phyloP scores from a whole-genome alignment of 2,329 filamentous ascomycete genomes.

The Clonostachys sp. region DNA sequence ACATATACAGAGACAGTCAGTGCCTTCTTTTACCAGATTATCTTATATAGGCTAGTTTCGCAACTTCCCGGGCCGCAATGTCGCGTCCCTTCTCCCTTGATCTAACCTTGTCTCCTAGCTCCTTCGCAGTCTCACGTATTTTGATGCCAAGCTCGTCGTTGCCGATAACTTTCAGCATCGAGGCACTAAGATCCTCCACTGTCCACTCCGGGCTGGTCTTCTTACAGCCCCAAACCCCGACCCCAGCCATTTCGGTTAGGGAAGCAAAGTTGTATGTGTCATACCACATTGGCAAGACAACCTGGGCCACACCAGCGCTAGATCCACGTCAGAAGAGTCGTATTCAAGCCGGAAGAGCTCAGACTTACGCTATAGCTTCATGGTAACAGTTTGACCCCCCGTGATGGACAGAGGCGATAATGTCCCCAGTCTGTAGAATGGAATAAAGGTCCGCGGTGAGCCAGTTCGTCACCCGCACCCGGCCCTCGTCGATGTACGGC shows the following conservation, averaged over 20 bases:
- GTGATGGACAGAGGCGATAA: conserved; percentile 24
- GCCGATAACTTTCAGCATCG: conserved; percentile 13
- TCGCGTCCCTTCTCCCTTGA: background rate
- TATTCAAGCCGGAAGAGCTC: background rate
- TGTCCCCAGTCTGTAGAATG: conserved; percentile 19
- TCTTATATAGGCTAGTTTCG: background rate
- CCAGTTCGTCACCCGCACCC: conserved; percentile 12
- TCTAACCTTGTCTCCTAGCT: conserved; percentile 3
- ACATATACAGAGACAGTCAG: too few species aligned
- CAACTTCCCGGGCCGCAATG: conserved; percentile 1
- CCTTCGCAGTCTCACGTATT: conserved; percentile 5
- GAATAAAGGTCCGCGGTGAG: conserved; percentile 15
- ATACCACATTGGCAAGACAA: conserved; percentile 36
- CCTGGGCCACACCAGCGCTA: conserved; percentile 35
- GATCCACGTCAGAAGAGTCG: background rate
- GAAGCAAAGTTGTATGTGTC: conserved; percentile 36
- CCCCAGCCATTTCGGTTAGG: conserved; percentile 29
- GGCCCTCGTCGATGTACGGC: conserved; percentile 3
- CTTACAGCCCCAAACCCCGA: conserved; percentile 29
- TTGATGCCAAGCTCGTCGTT: background rate
- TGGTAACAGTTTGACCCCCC: conserved; percentile 29
- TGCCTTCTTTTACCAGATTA: background rate
- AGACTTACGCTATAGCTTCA: conserved; percentile 31
- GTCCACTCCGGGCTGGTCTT: conserved; percentile 19
- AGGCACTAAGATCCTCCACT: conserved; percentile 12